Base-by-base conservation (phyloP, 1,284 basidiomycete species). In the Ceratobasidium sp. region DNA sequence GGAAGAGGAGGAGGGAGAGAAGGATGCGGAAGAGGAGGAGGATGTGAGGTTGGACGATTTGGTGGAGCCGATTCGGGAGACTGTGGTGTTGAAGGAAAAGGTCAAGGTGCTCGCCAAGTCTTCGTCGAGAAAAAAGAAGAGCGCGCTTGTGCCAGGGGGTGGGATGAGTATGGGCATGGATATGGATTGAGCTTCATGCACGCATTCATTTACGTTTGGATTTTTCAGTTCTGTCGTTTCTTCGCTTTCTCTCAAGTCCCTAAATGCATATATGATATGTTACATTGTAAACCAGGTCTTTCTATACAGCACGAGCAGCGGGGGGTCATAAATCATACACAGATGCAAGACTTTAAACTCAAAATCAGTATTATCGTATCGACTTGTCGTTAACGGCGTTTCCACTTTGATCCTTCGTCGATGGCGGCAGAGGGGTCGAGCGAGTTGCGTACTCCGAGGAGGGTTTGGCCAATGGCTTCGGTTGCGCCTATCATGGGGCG, bases 401-500 rank as follows among this genome's bases (percentile, higher is more conserved):
- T 73, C 57, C 59, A 73, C 33, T 73, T 73, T 24, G 69, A 60
- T 24, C 69, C 69, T 24, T 73, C 69, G 33, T 73, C 69, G 41
- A 73, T 63, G 41, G 69, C 69, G 11, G 53, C 69, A 33, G 56
- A 89, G 7, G 95, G 94, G 82, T 97, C 94, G 75, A 97, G 83
- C 59, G 93, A 90, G 81, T 98, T 98, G 79, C 97, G 91, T 56
- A 99, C 86, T 4, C 97, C 97, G 75, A 97, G 87, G 60, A 98
- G 84, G 1, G 97, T 97, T 86, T 99, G 97, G 83, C 95, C 93
- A 71, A 99, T 92, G 0, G 97, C 97, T 82, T 97, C 97, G 67
- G 92, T 95, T 2, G 96, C 96, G 7, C 97, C 97, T 74, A 98
- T 97, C 92, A 98, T 97, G 0, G 97, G 96, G 79, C 94, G 95